Evolutionary conservation across 768 basidiomycete genomes (phyloP).

Genomic region (Gymnopilus dilepis): DNA sequence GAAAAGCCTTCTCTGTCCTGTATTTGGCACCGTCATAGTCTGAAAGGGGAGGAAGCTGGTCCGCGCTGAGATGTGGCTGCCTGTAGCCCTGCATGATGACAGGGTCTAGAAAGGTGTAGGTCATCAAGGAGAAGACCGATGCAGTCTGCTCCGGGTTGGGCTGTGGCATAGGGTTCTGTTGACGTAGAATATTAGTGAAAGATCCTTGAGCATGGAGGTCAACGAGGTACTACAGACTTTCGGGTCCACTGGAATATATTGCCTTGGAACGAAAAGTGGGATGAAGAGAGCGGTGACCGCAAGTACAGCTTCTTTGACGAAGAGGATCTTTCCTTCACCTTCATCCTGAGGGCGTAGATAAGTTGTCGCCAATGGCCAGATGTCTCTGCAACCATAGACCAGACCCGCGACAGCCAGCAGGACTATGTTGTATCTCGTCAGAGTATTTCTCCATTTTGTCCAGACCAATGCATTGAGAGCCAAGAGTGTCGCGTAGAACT

Average conservation of each 20-base stretch:
- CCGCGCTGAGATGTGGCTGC: slow-evolving; percentile 47
- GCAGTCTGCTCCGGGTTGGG: slow-evolving; percentile 56
- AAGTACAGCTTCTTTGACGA: slow-evolving; percentile 53
- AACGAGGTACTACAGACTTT: slow-evolving; percentile 34
- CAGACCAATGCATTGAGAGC: slow-evolving; percentile 41
- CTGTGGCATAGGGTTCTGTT: slow-evolving; percentile 35
- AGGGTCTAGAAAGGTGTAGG: slow-evolving; percentile 59
- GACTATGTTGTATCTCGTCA: slow-evolving; percentile 31
- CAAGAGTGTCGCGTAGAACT: slow-evolving; percentile 43
- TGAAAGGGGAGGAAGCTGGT: slow-evolving; percentile 64
- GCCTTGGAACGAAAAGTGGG: slow-evolving; percentile 57
- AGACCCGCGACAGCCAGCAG: slow-evolving; percentile 37
- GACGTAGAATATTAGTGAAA: background rate
- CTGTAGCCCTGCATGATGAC: slow-evolving; percentile 48
- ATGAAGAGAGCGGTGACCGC: slow-evolving; percentile 48
- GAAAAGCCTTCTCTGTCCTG: slow-evolving; percentile 29
- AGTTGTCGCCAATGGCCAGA: slow-evolving; percentile 63
- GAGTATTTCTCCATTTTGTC: slow-evolving; percentile 32
- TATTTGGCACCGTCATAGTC: slow-evolving; percentile 52
- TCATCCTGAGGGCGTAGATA: slow-evolving; percentile 48
- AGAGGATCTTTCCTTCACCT: slow-evolving; percentile 48
- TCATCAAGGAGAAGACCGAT: slow-evolving; percentile 45
- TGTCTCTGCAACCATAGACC: slow-evolving; percentile 58
- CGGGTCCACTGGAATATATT: slow-evolving; percentile 59
- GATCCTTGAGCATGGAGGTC: background rate